phyloP scores from a whole-genome alignment of 2,329 filamentous ascomycete genomes.

The Nothopassalora personata region DNA sequence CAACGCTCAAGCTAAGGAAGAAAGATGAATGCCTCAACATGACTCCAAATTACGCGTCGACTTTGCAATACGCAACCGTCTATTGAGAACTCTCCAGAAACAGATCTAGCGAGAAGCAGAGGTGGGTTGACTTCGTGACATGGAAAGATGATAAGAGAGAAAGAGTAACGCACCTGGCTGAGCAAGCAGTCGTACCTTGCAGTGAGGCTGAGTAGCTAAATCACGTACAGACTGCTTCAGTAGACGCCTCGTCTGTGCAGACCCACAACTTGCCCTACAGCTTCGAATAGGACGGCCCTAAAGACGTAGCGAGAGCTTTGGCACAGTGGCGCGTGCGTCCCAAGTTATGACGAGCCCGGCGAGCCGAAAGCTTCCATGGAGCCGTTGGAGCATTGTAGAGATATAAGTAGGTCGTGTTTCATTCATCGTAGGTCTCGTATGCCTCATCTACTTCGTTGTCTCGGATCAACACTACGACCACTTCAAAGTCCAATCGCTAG shows the following conservation, averaged over 20 bases:
- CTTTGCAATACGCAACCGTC: not conserved
- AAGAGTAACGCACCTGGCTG: not conserved
- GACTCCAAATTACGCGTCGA: not conserved
- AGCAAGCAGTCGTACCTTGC: not conserved
- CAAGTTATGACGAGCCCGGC: not conserved
- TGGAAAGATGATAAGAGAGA: not conserved
- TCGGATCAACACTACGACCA: conserved; percentile 37
- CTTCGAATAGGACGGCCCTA: not conserved
- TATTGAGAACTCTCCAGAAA: no score
- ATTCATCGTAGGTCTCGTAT: not conserved
- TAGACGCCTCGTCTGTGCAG: not conserved
- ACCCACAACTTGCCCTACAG: not conserved
- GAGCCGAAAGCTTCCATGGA: not conserved
- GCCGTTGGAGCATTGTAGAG: no score
- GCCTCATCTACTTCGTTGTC: not conserved
- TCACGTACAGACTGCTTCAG: not conserved
- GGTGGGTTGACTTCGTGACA: not conserved
- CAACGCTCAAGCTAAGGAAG: not conserved
- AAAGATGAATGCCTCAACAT: not conserved
- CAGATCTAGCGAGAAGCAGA: not conserved
- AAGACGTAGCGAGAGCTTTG: not conserved
- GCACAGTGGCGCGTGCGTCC: not conserved
- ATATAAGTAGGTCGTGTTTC: not conserved
- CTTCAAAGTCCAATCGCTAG: conserved; percentile 50
- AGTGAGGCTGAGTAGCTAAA: not conserved